phyloP scores from a whole-genome alignment of 768 basidiomycete genomes.

The Calocybe cyanea region DNA sequence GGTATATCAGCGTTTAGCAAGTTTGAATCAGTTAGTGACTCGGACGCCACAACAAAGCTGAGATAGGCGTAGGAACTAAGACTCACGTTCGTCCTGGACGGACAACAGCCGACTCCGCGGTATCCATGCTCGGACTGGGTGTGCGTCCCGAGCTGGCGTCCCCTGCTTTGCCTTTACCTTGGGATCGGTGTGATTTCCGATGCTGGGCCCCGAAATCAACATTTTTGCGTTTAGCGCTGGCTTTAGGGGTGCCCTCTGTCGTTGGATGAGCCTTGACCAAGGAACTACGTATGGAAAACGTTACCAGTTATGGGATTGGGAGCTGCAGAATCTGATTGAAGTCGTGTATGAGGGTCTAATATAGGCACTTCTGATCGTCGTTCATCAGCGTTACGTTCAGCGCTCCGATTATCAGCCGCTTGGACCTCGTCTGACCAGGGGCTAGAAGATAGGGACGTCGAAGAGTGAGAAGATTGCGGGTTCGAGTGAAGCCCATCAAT shows the following conservation, averaged over 20 bases:
- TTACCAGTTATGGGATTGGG: constrained; percentile 6
- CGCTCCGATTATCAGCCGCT: constrained; percentile 4
- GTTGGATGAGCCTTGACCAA: constrained; percentile 6
- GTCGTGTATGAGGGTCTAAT: background rate
- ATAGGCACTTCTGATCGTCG: constrained; percentile 3
- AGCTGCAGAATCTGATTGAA: background rate
- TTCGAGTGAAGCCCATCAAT: constrained; percentile 6
- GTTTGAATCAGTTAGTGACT: too few species aligned
- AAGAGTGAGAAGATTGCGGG: constrained; percentile 13
- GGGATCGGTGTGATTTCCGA: constrained; percentile 14
- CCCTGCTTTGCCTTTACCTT: constrained; percentile 29
- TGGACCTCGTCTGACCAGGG: constrained; percentile 20
- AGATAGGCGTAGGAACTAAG: too few species aligned
- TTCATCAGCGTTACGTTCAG: background rate
- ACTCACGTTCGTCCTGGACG: too few species aligned
- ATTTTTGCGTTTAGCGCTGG: constrained; percentile 21
- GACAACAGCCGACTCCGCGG: too few species aligned
- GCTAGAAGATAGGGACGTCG: constrained; percentile 18
- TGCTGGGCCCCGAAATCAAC: constrained; percentile 12
- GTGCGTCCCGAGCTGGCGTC: constrained; percentile 41
- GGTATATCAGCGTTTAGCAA: too few species aligned
- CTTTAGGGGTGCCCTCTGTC: constrained; percentile 8
- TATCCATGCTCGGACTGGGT: too few species aligned
- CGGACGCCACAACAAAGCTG: too few species aligned
- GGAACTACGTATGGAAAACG: background rate